Conservation (phyloP, 257 asterid genomes). For the Galeopsis tetrahit region DNA sequence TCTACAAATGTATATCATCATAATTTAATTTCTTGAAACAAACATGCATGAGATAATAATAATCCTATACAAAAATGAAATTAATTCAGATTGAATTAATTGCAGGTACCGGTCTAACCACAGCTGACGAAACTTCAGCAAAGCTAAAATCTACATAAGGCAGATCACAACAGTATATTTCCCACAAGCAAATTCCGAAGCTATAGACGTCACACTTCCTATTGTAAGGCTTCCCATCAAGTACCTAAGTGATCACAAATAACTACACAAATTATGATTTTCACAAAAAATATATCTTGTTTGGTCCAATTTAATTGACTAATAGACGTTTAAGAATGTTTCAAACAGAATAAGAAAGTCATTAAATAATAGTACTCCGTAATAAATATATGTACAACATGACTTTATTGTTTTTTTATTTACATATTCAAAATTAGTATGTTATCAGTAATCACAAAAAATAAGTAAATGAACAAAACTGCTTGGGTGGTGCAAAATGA, state of each 20-base stretch:
- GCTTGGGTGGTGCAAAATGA: no score
- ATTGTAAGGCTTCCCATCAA: slow-evolving; percentile 83
- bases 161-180: slow-evolving; percentile 79
- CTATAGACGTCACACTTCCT: slow-evolving; percentile 87
- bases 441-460: no score
- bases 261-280: background rate
- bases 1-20: slow-evolving; percentile 40
- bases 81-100: background rate
- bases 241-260: slow-evolving; percentile 50
- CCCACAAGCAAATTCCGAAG: slow-evolving; percentile 83
- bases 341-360: no score
- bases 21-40: background rate
- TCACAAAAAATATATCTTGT: no score
- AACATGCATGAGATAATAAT: background rate
- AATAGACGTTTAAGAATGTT: no score
- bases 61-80: background rate
- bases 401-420: no score
- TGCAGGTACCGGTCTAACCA: slow-evolving; percentile 51
- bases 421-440: no score
- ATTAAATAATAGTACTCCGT: no score
- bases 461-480: no score
- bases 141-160: slow-evolving; percentile 76
- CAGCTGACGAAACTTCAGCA: slow-evolving; percentile 75
- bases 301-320: no score
- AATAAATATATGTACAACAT: no score